Conservation (phyloP, 2,329 filamentous ascomycete species). For the Cladosporium sp. region DNA sequence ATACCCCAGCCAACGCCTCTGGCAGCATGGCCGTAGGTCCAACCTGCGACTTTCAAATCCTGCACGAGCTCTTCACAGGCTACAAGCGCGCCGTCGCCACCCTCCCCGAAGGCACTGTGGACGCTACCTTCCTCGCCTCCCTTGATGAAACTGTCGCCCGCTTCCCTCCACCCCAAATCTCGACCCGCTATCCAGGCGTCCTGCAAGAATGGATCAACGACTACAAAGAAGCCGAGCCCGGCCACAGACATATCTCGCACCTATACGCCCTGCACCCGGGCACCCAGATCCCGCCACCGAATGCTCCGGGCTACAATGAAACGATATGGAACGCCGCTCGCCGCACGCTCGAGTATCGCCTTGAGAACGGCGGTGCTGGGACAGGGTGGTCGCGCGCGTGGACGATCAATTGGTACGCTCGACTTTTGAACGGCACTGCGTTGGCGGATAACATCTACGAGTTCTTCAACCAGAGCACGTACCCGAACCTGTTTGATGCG, state of each 20-base stretch:
- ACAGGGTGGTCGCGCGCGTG: conserved; percentile 61
- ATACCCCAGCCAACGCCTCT: conserved; percentile 9
- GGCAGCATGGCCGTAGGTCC: conserved; percentile 55
- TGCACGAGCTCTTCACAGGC: conserved; percentile 43
- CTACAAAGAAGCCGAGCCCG: conserved; percentile 45
- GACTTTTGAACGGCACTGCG: conserved; percentile 51
- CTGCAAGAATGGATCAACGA: conserved; percentile 56
- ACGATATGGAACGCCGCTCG: conserved; percentile 48
- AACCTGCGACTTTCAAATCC: conserved; percentile 55
- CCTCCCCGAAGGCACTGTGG: conserved; percentile 25
- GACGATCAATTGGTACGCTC: conserved; percentile 58
- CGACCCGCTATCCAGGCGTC: conserved; percentile 45
- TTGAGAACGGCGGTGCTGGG: conserved; percentile 53
- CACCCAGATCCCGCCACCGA: conserved; percentile 49
- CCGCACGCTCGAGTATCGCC: conserved; percentile 47
- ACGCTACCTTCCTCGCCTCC: conserved; percentile 37
- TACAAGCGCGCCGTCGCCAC: conserved; percentile 28
- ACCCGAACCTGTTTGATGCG: conserved; percentile 35
- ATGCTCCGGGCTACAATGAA: conserved; percentile 46
- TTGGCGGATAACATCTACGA: conserved; percentile 47
- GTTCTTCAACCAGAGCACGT: conserved; percentile 17
- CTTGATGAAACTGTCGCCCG: conserved; percentile 46
- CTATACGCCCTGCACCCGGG: conserved; percentile 59
- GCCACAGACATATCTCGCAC: conserved; percentile 57
- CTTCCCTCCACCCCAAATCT: conserved; percentile 52